Evolutionary conservation across 148 eudicot genomes (phyloP), one percentile per base, ranked within the genome.

Genomic region (Rhododendron williamsianum): DNA sequence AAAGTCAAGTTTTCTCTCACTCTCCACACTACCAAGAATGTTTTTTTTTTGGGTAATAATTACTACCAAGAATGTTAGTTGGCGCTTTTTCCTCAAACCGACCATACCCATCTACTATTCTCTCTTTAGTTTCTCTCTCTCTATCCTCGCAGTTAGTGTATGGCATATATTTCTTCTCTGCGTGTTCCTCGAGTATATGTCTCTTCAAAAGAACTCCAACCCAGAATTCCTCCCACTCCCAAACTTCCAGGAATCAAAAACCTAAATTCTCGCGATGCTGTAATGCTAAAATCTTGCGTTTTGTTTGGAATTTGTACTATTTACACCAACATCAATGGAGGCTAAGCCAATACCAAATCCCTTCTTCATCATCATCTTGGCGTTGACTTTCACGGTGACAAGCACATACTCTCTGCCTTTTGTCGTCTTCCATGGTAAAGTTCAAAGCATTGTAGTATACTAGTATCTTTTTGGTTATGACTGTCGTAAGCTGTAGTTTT

Each of bases 381-480:
- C 82, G 35, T 86, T 87, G 77, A 33, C 84, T 38, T 82, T 48
- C 18, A 1, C 86, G 15, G 81, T 87, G 49, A 46, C 78, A 63
- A 78, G 86, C 35, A 82, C 87, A 36, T 41, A 58, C 82, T 80
- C 90, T 21, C 38, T 90, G 10, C 92, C 92, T 58, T 90, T 90
- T 83, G 90, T 90, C 54, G 92, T 90, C 81, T 90, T 90, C 81
- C 90, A 90, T 85, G 92, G 92, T 90, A 89, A 83, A 58, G 63
- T n/a, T 48, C 25, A 5, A 15, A 10, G 27, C 41, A 33, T 36
- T 16, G 16, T 80, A 46, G 49, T 46, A 41, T 46, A 46, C 10
- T 5, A 7, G 73, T 3, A 23, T 51, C 18, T 19, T 9, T 69
- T 49, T 19, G 8, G 4, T 21, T 85, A n/a, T 27, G 27, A 25